Percentiles rank a stretch among this genome's conserved stretches.
Evolutionary conservation across 83 land plant species (phyloP).

Genomic region (Picea abies): DNA sequence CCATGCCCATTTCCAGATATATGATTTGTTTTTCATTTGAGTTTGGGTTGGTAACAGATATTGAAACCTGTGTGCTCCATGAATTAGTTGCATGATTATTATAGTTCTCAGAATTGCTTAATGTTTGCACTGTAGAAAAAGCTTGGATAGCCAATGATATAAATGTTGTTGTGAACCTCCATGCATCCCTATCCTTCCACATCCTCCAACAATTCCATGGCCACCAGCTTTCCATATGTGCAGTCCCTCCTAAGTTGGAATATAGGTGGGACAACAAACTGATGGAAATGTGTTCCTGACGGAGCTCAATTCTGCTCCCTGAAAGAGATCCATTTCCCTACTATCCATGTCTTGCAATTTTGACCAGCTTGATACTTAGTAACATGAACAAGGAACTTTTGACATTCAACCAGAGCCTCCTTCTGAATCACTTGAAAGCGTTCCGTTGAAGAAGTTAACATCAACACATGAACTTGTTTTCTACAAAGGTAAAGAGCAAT

Average conservation of each 20-base stretch:
- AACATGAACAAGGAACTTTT: too few relatives aligned
- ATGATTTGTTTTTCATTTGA: too few relatives aligned
- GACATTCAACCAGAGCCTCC: conserved; percentile 66
- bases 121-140: too few relatives aligned
- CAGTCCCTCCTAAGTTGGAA: background rate
- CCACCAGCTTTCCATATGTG: conserved; percentile 81
- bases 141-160: too few relatives aligned
- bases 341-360: conserved; percentile 74
- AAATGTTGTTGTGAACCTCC: too few relatives aligned
- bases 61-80: too few relatives aligned
- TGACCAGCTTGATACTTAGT: too few relatives aligned
- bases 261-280: conserved; percentile 89
- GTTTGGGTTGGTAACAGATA: too few relatives aligned
- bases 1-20: too few relatives aligned
- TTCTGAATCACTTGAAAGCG: conserved; percentile 69
- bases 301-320: conserved; percentile 84
- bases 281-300: conserved; percentile 88
- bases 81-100: too few relatives aligned
- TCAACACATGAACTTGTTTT: background rate
- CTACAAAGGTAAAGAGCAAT: conserved; percentile 87
- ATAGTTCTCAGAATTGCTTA: too few relatives aligned
- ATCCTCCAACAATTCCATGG: conserved; percentile 74
- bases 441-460: conserved; percentile 82
- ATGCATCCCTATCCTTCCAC: conserved; percentile 60
- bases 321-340: conserved; percentile 84